These are phyloP conservation scores for Narthecium ossifragum DNA, from an alignment of 106 monocot genomes.

Conservation along the genomic window DNA sequence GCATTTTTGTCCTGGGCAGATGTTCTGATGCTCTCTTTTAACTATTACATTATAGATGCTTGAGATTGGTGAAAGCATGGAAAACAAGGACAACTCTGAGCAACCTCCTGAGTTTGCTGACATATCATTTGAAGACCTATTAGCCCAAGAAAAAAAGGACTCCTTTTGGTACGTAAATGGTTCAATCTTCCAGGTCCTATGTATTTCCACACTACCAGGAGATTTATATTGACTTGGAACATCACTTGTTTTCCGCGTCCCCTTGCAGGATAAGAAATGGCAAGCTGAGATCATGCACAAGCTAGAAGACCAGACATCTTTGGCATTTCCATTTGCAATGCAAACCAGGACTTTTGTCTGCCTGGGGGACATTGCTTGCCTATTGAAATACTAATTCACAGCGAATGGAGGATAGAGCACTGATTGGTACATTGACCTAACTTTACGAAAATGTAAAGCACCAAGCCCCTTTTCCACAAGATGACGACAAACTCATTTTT, in stretches of 20 bases:
- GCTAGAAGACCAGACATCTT: conserved; percentile 1
- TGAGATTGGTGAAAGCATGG: conserved; percentile 28
- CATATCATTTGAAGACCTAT: conserved; percentile 70
- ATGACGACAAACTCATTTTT: background rate
- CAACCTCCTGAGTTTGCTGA: conserved; percentile 31
- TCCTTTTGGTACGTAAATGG: conserved; percentile 42
- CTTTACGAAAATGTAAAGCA: background rate
- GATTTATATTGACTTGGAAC: background rate
- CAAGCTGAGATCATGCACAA: conserved; percentile 37
- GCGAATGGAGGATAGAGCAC: background rate
- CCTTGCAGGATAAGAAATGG: conserved; percentile 46
- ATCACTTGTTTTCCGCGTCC: background rate
- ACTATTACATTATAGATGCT: conserved; percentile 35
- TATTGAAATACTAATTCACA: background rate
- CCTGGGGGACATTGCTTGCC: background rate
- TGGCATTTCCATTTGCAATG: too few species aligned
- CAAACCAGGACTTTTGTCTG: background rate
- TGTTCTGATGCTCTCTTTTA: background rate
- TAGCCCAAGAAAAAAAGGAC: conserved; percentile 86
- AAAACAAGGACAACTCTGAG: conserved; percentile 12
- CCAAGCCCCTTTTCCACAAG: background rate
- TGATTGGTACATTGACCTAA: background rate
- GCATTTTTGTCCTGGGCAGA: background rate
- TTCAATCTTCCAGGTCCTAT: background rate
- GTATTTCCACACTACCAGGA: too few species aligned